These are phyloP conservation scores for Alternaria hordeiaustralica DNA, from an alignment of 2,329 filamentous ascomycete species.

Conservation along the genomic window DNA sequence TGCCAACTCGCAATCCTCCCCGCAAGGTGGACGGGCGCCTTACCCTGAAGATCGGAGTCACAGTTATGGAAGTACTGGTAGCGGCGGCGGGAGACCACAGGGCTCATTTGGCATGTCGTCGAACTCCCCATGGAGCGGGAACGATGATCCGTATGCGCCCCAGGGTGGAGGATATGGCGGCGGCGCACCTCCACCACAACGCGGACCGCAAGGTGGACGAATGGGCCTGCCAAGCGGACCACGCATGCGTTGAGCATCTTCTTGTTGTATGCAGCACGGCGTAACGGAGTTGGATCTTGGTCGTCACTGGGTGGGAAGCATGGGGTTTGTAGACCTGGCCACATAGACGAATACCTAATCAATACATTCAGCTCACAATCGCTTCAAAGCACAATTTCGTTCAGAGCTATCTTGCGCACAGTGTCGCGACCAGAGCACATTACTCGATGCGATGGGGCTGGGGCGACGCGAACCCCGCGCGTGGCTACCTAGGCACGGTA, in stretches of 20 bases:
- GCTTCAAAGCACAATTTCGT: not conserved
- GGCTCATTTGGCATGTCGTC: constrained; percentile 36
- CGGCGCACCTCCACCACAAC: constrained; percentile 33
- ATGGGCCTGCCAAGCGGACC: constrained; percentile 49
- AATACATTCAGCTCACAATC: not conserved
- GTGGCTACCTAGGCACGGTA: no score
- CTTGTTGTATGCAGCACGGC: constrained; percentile 21
- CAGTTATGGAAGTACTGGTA: constrained; percentile 34
- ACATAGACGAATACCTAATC: constrained; percentile 9
- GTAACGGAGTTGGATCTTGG: constrained; percentile 22
- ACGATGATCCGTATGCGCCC: constrained; percentile 42
- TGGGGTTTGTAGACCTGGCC: not conserved
- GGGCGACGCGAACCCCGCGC: not conserved
- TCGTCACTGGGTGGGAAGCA: constrained; percentile 2
- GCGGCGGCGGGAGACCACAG: constrained; percentile 38
- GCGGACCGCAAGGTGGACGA: constrained; percentile 38
- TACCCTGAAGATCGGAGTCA: constrained; percentile 45
- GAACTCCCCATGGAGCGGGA: constrained; percentile 42
- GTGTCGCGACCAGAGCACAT: not conserved
- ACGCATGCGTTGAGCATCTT: constrained; percentile 40
- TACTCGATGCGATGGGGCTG: not conserved
- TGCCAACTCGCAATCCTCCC: constrained; percentile 19
- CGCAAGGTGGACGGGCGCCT: constrained; percentile 27
- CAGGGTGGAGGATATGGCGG: constrained; percentile 30
- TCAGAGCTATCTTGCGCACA: not conserved